These are phyloP conservation scores for Garcia nutans DNA, from an alignment of 345 rosid genomes.

Conservation along the genomic window DNA sequence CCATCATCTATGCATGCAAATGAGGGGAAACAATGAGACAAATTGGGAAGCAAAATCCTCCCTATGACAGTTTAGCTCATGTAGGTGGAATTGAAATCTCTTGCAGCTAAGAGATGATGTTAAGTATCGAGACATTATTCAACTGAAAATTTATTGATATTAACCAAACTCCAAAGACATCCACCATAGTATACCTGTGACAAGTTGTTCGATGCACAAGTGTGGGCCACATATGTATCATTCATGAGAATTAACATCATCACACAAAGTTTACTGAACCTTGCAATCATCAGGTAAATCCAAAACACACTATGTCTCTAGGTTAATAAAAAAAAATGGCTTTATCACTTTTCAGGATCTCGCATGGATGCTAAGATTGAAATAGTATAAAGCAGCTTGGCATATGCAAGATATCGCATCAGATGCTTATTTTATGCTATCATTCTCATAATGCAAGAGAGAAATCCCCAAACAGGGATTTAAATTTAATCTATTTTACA, in stretches of 20 bases:
- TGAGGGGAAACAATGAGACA: slow-evolving; percentile 2
- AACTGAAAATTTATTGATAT: background rate
- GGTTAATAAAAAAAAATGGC: background rate
- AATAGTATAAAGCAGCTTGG: background rate
- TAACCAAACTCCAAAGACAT: background rate
- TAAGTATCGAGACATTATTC: background rate
- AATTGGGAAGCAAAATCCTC: background rate
- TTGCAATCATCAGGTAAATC: background rate
- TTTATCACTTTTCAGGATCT: background rate
- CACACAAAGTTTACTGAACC: background rate
- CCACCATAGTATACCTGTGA: background rate
- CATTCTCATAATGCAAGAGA: background rate
- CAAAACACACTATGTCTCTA: background rate
- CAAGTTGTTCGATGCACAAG: background rate
- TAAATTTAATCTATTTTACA: background rate
- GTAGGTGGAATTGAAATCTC: background rate
- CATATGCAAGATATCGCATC: background rate
- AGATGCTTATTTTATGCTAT: background rate
- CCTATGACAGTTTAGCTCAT: background rate
- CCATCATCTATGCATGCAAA: slow-evolving; percentile 63
- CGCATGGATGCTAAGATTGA: background rate
- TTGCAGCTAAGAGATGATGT: slow-evolving; percentile 6
- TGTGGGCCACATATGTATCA: background rate
- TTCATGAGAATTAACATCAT: background rate
- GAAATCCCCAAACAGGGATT: background rate